phyloP scores from a whole-genome alignment of 768 basidiomycete genomes.

The Sarcodon aspratus region DNA sequence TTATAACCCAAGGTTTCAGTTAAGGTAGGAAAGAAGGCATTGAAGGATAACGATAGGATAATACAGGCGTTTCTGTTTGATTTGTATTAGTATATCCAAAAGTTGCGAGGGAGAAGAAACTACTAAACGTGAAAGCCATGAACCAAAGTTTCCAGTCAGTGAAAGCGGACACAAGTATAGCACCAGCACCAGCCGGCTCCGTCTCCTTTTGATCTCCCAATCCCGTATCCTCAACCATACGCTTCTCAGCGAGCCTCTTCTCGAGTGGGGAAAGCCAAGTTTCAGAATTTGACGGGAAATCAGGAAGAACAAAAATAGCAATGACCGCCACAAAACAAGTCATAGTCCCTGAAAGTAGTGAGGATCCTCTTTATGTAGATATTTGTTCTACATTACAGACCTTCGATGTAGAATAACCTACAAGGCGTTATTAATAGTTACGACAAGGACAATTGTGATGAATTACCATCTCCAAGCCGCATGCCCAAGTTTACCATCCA shows the following conservation, averaged over 20 bases:
- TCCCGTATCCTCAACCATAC: slow-evolving; percentile 57
- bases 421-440: neutral
- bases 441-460: slow-evolving; percentile 4
- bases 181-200: slow-evolving; percentile 21
- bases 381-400: slow-evolving; percentile 10
- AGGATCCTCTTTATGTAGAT: too few relatives aligned
- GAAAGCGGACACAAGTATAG: slow-evolving; percentile 48
- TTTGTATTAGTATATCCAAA: slow-evolving; percentile 82
- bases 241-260: slow-evolving; percentile 38
- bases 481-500: slow-evolving; percentile 58
- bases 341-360: slow-evolving; percentile 14
- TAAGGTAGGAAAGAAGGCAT: slow-evolving; percentile 73
- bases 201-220: slow-evolving; percentile 37
- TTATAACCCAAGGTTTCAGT: slow-evolving; percentile 60
- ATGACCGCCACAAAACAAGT: slow-evolving; percentile 41
- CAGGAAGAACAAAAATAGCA: slow-evolving; percentile 59
- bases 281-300: slow-evolving; percentile 51
- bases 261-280: slow-evolving; percentile 54
- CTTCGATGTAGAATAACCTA: slow-evolving; percentile 68
- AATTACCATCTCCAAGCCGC: slow-evolving; percentile 58
- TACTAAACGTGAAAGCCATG: slow-evolving; percentile 52
- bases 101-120: slow-evolving; percentile 47
- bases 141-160: slow-evolving; percentile 82
- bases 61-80: slow-evolving; percentile 48
- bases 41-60: slow-evolving; percentile 60